A percentile compares a stretch with the other conserved stretches of the same genome.
These are phyloP conservation scores for Solanum lignicaule DNA, from an alignment of 257 asterid genomes.

Conservation along the genomic window DNA sequence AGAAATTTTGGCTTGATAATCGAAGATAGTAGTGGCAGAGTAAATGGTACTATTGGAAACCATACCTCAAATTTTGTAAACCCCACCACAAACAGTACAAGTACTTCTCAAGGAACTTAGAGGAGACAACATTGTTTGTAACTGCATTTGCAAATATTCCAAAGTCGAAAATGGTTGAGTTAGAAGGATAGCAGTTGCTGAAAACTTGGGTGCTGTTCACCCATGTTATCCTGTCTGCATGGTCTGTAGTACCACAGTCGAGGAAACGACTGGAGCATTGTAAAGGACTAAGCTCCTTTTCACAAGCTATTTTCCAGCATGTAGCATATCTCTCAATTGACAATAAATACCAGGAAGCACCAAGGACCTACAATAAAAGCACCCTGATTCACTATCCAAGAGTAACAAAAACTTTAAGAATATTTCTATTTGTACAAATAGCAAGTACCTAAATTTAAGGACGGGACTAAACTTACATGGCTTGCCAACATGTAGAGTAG, in stretches of 20 bases:
- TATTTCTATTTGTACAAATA: not conserved
- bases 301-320: conserved; percentile 72
- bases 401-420: not conserved
- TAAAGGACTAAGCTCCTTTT: conserved; percentile 20
- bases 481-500: conserved; percentile 83
- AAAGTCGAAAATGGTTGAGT: conserved; percentile 40
- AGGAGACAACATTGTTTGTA: conserved; percentile 53
- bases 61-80: conserved; percentile 68
- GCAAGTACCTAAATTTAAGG: not conserved
- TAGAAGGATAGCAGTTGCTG: conserved; percentile 45
- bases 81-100: conserved; percentile 97
- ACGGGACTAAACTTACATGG: conserved; percentile 36
- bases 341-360: conserved; percentile 76
- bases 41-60: not conserved
- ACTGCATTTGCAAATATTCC: conserved; percentile 69
- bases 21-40: not conserved
- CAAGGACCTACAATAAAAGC: conserved; percentile 40
- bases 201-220: conserved; percentile 42
- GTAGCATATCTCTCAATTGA: conserved; percentile 70
- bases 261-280: conserved; percentile 51
- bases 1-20: not conserved
- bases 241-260: conserved; percentile 51
- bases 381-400: not conserved
- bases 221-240: conserved; percentile 42
- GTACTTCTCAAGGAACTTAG: conserved; percentile 58